Evolutionary conservation across 129 eudicot species (phyloP).

Genomic region (Flaveria ramosissima): DNA sequence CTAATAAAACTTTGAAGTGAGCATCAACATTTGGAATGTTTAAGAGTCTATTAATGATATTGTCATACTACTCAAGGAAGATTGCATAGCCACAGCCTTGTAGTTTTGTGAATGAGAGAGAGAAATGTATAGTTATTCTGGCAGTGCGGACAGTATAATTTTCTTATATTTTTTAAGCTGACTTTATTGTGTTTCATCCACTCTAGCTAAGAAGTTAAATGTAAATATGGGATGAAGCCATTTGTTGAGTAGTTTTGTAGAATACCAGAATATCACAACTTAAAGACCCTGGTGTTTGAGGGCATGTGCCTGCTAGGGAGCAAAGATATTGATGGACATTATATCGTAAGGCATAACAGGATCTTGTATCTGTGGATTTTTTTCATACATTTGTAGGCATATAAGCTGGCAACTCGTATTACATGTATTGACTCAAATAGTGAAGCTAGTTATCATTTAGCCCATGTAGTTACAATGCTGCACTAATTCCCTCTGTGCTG

Average conservation of each 20-base stretch:
- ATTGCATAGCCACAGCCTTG: constrained; percentile 5
- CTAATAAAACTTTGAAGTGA: constrained; percentile 6
- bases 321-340: not conserved
- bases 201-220: not conserved
- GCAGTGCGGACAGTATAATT: not conserved
- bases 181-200: not conserved
- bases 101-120: constrained; percentile 3
- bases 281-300: not conserved
- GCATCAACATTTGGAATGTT: not conserved
- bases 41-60: not conserved
- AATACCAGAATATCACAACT: not conserved
- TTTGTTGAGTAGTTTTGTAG: constrained; percentile 1
- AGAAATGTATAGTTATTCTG: not conserved
- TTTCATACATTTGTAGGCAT: constrained; percentile 1
- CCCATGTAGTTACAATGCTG: constrained; percentile 3
- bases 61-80: not conserved
- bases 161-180: not conserved
- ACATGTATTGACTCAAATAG: constrained; percentile 1
- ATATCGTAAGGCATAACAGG: not conserved
- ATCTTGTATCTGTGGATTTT: not conserved
- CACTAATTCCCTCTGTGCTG: not conserved
- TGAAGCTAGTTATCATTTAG: constrained; percentile 2
- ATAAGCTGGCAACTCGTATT: constrained; percentile 8
- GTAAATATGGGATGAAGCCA: not conserved
- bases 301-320: constrained; percentile 2